Conservation (phyloP, 371 early-diverging fungal species). For the Mucor irregularis region DNA sequence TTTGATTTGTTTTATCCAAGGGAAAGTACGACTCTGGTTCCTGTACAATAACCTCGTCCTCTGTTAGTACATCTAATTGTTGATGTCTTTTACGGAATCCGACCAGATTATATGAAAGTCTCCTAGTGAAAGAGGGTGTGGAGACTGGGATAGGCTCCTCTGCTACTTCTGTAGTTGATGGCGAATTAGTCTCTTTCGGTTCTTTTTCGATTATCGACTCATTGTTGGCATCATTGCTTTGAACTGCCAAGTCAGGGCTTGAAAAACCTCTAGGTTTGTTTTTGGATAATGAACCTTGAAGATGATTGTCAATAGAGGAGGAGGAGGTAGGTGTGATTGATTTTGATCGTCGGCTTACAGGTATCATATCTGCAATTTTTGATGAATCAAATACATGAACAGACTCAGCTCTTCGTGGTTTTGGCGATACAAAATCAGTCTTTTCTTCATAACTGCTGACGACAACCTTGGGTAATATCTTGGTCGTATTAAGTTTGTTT, state of each 20-base stretch:
- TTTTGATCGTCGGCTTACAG: not conserved
- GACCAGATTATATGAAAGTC: not conserved
- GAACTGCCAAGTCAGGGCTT: not conserved
- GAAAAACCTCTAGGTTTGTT: constrained; percentile 3
- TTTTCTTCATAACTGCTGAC: not conserved
- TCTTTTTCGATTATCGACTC: no score
- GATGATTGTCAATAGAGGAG: not conserved
- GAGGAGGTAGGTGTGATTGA: not conserved
- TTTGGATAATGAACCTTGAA: not conserved
- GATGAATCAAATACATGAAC: constrained; percentile 4
- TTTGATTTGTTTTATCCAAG: not conserved
- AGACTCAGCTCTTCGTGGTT: constrained; percentile 22
- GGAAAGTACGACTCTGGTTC: not conserved
- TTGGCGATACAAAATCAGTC: not conserved
- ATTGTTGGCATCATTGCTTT: no score
- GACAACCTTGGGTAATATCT: not conserved
- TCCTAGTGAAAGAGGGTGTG: not conserved
- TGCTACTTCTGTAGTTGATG: not conserved
- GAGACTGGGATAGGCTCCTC: not conserved
- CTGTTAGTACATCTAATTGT: not conserved
- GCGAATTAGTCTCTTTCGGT: no score
- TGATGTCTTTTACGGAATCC: constrained; percentile 1
- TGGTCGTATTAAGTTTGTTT: constrained; percentile 2
- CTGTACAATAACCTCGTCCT: not conserved
- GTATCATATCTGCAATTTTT: not conserved